These are phyloP conservation scores for Tephrocybe sp. DNA, from an alignment of 768 basidiomycete genomes.

Conservation along the genomic window DNA sequence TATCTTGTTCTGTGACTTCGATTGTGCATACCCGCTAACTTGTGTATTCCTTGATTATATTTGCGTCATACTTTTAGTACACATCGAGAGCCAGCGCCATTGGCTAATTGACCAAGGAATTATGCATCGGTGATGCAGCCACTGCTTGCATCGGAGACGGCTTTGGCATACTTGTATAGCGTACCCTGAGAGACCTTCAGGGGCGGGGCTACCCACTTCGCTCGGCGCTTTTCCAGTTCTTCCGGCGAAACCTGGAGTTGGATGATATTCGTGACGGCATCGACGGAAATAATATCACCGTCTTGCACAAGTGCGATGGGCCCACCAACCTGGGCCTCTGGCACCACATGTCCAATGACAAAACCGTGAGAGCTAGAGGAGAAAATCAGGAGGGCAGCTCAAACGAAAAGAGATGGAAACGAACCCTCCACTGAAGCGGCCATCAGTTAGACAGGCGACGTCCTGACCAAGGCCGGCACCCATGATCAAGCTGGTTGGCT, in stretches of 20 bases:
- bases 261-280: conserved; percentile 85
- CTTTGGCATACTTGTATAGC: conserved; percentile 85
- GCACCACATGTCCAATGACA: conserved; percentile 95
- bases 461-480: conserved; percentile 95
- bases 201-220: conserved; percentile 80
- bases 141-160: conserved; percentile 86
- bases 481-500: conserved; percentile 97
- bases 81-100: neutral
- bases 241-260: conserved; percentile 74
- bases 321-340: conserved; percentile 93
- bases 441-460: conserved; percentile 96
- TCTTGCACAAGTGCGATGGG: conserved; percentile 89
- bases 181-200: conserved; percentile 83
- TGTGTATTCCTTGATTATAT: neutral
- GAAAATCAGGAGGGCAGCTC: conserved; percentile 13
- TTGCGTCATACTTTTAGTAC: conserved; percentile 6
- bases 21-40: too few species aligned
- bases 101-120: too few species aligned
- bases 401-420: conserved; percentile 29
- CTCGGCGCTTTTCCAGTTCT: conserved; percentile 73
- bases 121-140: conserved; percentile 91
- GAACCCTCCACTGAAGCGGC: conserved; percentile 97
- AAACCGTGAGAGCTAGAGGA: conserved; percentile 88
- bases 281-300: conserved; percentile 85
- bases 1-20: neutral